Conservation (phyloP, 129 eudicot genomes). For the Flaveria bidentis region DNA sequence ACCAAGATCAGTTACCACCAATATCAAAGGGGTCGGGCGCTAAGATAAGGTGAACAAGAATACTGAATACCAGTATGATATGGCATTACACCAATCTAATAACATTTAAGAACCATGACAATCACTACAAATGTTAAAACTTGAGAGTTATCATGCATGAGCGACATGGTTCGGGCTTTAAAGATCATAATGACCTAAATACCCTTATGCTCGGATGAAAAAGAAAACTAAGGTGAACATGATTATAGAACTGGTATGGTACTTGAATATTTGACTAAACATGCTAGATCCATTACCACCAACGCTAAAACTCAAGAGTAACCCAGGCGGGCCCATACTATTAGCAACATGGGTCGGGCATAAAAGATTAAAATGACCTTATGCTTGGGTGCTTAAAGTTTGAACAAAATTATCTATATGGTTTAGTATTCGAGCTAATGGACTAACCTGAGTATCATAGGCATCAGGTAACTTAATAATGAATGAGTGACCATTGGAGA, state of each 20-base stretch:
- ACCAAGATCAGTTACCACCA: not conserved
- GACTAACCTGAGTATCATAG: constrained; percentile 86
- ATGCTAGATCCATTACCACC: constrained; percentile 39
- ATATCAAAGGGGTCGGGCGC: not conserved
- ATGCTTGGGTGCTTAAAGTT: too few relatives aligned
- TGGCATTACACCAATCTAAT: not conserved
- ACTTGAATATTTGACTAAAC: not conserved
- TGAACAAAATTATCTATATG: too few relatives aligned
- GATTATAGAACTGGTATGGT: not conserved
- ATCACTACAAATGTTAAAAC: constrained; percentile 31
- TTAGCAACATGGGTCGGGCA: not conserved
- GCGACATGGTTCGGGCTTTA: not conserved
- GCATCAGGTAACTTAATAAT: constrained; percentile 85
- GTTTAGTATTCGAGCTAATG: not conserved
- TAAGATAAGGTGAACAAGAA: not conserved
- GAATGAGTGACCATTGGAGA: constrained; percentile 95
- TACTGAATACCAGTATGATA: not conserved
- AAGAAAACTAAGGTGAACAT: not conserved
- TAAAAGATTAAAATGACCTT: constrained; percentile 21
- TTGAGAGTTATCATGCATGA: not conserved
- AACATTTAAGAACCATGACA: constrained; percentile 14
- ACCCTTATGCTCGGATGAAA: not conserved
- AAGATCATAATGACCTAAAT: constrained; percentile 1
- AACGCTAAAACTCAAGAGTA: constrained; percentile 9
- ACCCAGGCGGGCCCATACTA: constrained; percentile 15